phyloP scores from a whole-genome alignment of 345 rosid species.

The Carallia pectinifolia region DNA sequence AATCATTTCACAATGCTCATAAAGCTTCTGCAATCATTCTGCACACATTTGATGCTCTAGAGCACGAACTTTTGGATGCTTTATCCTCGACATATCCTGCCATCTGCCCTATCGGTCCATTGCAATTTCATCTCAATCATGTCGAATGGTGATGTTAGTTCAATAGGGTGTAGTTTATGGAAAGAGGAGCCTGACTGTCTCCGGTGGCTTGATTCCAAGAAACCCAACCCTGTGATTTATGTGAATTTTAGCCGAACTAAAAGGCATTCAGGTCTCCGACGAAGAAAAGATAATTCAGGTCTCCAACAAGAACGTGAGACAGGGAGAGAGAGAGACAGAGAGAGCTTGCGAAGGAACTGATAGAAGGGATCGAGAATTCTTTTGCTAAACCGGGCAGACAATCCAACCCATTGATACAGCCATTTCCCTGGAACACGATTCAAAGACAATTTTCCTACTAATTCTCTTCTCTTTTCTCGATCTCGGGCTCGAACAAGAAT shows the following conservation, averaged over 20 bases:
- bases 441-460: background rate
- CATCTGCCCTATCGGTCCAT: slow-evolving; percentile 21
- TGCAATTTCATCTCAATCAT: slow-evolving; percentile 17
- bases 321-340: background rate
- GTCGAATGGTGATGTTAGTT: background rate
- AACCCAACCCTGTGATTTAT: slow-evolving; percentile 18
- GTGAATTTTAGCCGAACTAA: slow-evolving; percentile 16
- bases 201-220: slow-evolving; percentile 13
- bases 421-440: slow-evolving; percentile 20
- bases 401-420: slow-evolving; percentile 27
- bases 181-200: slow-evolving; percentile 22
- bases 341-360: slow-evolving; percentile 68
- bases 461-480: no score
- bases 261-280: no score
- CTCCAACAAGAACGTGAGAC: no score
- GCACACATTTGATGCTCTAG: slow-evolving; percentile 26
- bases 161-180: slow-evolving; percentile 18
- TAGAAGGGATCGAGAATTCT: slow-evolving; percentile 71
- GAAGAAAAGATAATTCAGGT: no score
- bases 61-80: slow-evolving; percentile 22
- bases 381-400: slow-evolving; percentile 47
- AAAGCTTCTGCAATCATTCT: slow-evolving; percentile 26
- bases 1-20: background rate
- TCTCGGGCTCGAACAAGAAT: no score
- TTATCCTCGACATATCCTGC: slow-evolving; percentile 21